These are phyloP conservation scores for Phytopythium sindhum DNA, from an alignment of 352 stramenopile species.

Conservation along the genomic window DNA sequence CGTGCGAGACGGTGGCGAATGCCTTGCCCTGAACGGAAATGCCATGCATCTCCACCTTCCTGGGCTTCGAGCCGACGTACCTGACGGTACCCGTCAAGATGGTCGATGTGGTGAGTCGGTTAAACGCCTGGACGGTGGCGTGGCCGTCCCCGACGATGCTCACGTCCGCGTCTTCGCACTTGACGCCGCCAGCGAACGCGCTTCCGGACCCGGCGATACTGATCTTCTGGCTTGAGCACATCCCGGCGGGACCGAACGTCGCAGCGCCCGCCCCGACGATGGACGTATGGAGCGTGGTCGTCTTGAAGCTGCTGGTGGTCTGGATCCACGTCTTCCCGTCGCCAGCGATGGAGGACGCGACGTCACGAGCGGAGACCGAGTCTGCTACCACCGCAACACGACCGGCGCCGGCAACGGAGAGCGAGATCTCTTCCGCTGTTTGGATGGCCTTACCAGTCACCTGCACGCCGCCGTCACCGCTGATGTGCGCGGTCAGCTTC, in stretches of 20 bases:
- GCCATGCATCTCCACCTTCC: neutral
- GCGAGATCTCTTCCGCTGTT: neutral
- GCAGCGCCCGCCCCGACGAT: neutral
- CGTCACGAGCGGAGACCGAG: neutral
- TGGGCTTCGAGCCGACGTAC: neutral
- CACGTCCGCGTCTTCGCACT: constrained; percentile 1
- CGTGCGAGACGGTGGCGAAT: neutral
- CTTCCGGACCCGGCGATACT: constrained; percentile 3
- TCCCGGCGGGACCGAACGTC: neutral
- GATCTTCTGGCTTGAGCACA: constrained; percentile 1
- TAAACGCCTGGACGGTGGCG: neutral
- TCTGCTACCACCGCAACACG: neutral
- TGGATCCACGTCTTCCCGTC: constrained; percentile 1
- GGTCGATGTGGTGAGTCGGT: neutral
- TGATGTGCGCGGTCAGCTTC: neutral
- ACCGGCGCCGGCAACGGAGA: neutral
- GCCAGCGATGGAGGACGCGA: neutral
- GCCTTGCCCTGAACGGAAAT: neutral
- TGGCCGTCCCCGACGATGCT: constrained; percentile 6
- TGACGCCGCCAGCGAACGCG: neutral
- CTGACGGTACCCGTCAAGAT: constrained; percentile 1
- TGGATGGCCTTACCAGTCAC: neutral
- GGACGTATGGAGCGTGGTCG: neutral
- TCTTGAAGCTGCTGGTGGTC: neutral
- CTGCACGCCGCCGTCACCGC: constrained; percentile 1